Percentiles rank a stretch among this genome's conserved stretches.
phyloP scores from a whole-genome alignment of 768 basidiomycete species.

The Lanmaoa rubissima region DNA sequence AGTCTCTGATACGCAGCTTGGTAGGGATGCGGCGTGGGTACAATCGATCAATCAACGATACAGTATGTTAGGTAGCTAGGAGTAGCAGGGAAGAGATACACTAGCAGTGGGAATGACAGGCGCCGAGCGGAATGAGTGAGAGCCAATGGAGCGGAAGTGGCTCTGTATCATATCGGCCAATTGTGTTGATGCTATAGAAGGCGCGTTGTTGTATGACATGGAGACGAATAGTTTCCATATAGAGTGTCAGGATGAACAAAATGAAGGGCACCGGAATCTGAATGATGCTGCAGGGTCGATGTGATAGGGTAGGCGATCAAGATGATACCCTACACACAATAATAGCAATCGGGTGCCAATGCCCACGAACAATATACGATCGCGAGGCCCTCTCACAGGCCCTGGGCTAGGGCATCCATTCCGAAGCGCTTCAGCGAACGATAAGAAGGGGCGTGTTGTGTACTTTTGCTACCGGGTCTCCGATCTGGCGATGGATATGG shows the following conservation, averaged over 20 bases:
- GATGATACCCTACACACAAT: slow-evolving; percentile 27
- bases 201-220: slow-evolving; percentile 19
- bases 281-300: slow-evolving; percentile 35
- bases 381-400: slow-evolving; percentile 16
- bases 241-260: slow-evolving; percentile 14
- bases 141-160: slow-evolving; percentile 6
- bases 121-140: neutral
- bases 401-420: slow-evolving; percentile 27
- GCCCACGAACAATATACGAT: slow-evolving; percentile 18
- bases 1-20: slow-evolving; percentile 8
- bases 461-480: neutral
- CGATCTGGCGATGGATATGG: too few species aligned
- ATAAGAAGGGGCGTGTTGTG: neutral
- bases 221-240: slow-evolving; percentile 26
- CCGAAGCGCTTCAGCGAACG: slow-evolving; percentile 9
- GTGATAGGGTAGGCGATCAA: slow-evolving; percentile 39
- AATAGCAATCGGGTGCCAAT: slow-evolving; percentile 14
- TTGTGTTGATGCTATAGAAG: slow-evolving; percentile 18
- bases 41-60: slow-evolving; percentile 19
- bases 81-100: neutral
- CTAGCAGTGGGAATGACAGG: neutral
- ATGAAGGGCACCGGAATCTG: slow-evolving; percentile 33
- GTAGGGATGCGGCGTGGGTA: neutral
- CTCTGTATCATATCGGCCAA: slow-evolving; percentile 18
- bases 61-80: neutral